Evolutionary conservation across 2,329 filamentous ascomycete genomes (phyloP), one percentile per base, ranked within the genome.

Genomic region (Teratosphaeria destructans): DNA sequence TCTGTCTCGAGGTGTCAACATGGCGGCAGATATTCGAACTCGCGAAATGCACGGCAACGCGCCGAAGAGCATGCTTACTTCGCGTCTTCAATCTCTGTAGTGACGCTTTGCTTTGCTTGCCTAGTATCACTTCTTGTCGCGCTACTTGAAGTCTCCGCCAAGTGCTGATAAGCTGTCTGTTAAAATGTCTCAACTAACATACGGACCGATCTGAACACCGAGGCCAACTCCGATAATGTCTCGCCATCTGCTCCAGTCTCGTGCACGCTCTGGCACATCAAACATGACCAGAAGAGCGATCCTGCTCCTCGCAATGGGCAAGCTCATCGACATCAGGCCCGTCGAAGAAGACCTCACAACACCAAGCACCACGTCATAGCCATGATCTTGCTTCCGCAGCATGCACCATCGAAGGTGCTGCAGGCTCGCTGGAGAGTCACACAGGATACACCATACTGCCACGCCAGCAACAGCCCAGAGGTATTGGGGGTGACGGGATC

Each of bases 401-500:
- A 19, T 19, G 43, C n/a, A 10, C 8, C 43, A 2, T 5, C 43
- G 43, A 49, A 49, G 19, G 19, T 19, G 43, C 43, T 49, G 43
- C 16, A 23, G 14, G 52, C 64, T 32, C 62, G 63, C 11, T 60
- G 26, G n/a, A 27, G 47, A 60, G 62, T 32, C 54, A 56, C 52
- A 59, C 56, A n/a, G 66, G 53, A 61, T 57, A 52, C 16, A 19
- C 12, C 59, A 12, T 67, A 66, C 52, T 65, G 66, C 58, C 59
- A 64, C n/a, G 66, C 65, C 37, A 65, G 57, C 63, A 67, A 68
- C 57, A 60, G 59, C 16, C 47, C 55, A 26, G 60, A 63, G 26
- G 64, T 70, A 7, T 61, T 69, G 5, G 66, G 63, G 4, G 53
- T 64, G n/a, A 67, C 65, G 16, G 65, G 63, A 27, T 57, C 64